Evolutionary conservation across 2,329 filamentous ascomycete genomes (phyloP).

Genomic region (Drechslerella stenobrocha): DNA sequence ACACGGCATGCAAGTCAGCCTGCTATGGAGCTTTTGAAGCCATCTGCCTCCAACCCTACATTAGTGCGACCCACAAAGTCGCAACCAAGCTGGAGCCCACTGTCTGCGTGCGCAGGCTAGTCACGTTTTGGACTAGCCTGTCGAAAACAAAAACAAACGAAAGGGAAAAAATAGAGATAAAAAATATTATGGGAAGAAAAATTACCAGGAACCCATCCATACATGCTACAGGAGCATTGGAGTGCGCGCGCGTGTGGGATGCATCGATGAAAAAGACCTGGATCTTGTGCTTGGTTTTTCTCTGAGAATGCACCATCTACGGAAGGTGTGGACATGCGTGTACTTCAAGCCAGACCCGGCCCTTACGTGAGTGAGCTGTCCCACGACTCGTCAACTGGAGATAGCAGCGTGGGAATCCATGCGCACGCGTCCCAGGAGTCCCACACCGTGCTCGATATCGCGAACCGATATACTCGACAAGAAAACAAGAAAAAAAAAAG

Average conservation of each 20-base stretch:
- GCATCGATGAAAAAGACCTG: not conserved
- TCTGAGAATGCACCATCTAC: constrained; percentile 39
- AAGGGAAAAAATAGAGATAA: too few species aligned
- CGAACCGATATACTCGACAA: too few species aligned
- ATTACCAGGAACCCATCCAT: too few species aligned
- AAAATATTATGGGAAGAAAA: too few species aligned
- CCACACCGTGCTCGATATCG: too few species aligned
- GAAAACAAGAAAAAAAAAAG: too few species aligned
- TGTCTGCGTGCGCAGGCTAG: not conserved
- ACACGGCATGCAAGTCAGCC: not conserved
- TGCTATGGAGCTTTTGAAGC: not conserved
- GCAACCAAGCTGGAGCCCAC: not conserved
- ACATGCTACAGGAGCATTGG: too few species aligned
- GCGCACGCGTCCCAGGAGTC: too few species aligned
- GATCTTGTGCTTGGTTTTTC: constrained; percentile 27
- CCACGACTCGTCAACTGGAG: not conserved
- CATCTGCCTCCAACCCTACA: not conserved
- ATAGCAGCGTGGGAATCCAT: not conserved
- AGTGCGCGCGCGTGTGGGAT: too few species aligned
- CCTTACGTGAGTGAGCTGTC: not conserved
- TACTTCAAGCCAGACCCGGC: not conserved
- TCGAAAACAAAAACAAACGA: too few species aligned
- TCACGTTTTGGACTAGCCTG: not conserved
- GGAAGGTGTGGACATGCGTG: constrained; percentile 27
- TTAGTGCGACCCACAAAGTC: constrained; percentile 7